These are phyloP conservation scores for Pterocarpus macrocarpus DNA, from an alignment of 306 rosid genomes.

Conservation along the genomic window DNA sequence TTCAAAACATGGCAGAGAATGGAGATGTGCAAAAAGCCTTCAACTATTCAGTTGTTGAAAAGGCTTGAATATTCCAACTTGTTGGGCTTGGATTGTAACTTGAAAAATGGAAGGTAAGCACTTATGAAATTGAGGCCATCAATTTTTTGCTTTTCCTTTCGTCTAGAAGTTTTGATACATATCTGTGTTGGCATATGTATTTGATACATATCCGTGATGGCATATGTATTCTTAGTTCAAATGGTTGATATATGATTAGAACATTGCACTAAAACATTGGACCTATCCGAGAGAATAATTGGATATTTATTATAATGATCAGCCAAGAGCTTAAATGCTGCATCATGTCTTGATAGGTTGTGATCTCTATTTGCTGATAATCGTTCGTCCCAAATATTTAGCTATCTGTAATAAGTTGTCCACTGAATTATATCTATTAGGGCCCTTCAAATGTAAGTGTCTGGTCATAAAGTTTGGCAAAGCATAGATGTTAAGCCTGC, in stretches of 20 bases:
- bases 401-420: too few relatives aligned
- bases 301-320: too few relatives aligned
- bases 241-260: slow-evolving; percentile 2
- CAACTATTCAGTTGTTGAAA: slow-evolving; percentile 74
- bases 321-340: not conserved
- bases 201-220: not conserved
- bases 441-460: too few relatives aligned
- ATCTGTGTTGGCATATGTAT: not conserved
- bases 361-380: not conserved
- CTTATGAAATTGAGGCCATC: slow-evolving; percentile 27
- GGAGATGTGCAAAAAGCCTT: slow-evolving; percentile 75
- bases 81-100: slow-evolving; percentile 79
- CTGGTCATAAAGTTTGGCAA: too few relatives aligned
- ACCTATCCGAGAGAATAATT: too few relatives aligned
- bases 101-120: slow-evolving; percentile 85
- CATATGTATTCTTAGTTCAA: not conserved
- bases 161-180: not conserved
- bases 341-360: not conserved
- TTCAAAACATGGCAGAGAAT: slow-evolving; percentile 65
- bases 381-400: not conserved
- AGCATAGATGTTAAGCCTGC: too few relatives aligned
- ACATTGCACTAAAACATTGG: too few relatives aligned
- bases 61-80: slow-evolving; percentile 87
- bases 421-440: too few relatives aligned
- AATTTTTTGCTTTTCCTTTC: slow-evolving; percentile 26